These are phyloP conservation scores for Esteya vermicola DNA, from an alignment of 2,329 filamentous ascomycete genomes.

Conservation along the genomic window DNA sequence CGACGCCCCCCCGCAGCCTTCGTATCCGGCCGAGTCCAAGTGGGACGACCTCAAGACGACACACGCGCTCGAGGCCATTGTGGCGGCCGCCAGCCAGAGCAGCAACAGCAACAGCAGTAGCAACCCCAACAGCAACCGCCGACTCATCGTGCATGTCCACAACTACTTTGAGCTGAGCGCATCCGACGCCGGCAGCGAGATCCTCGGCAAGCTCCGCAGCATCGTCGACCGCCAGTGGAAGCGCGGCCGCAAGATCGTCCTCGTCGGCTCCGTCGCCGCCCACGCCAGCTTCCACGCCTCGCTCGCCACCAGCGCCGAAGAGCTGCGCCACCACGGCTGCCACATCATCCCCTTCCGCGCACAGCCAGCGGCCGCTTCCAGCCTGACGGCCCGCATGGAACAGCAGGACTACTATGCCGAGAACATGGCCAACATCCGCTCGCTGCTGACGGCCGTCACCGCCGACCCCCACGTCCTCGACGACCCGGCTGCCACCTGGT, in stretches of 20 bases:
- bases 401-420: constrained; percentile 26
- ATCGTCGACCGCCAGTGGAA: constrained; percentile 59
- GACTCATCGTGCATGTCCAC: constrained; percentile 62
- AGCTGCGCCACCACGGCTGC: constrained; percentile 17
- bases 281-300: constrained; percentile 27
- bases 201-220: constrained; percentile 56
- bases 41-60: constrained; percentile 51
- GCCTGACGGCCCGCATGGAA: constrained; percentile 7
- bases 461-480: constrained; percentile 12
- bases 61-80: constrained; percentile 40
- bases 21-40: constrained; percentile 25
- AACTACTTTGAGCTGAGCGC: constrained; percentile 68
- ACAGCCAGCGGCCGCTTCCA: constrained; percentile 3
- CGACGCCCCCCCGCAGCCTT: constrained; percentile 12
- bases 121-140: constrained; percentile 1
- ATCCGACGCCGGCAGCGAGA: constrained; percentile 51
- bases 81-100: constrained; percentile 33
- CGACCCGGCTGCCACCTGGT: constrained; percentile 1
- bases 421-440: constrained; percentile 31
- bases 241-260: constrained; percentile 55
- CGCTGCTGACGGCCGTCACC: constrained; percentile 28
- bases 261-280: constrained; percentile 62
- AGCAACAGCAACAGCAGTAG: no score
- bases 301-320: constrained; percentile 15
- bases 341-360: constrained; percentile 16